A percentile compares a stretch with the other conserved stretches of the same genome.
Evolutionary conservation across 2,329 filamentous ascomycete genomes (phyloP).

Genomic region (Dothideomycetidae sp.): DNA sequence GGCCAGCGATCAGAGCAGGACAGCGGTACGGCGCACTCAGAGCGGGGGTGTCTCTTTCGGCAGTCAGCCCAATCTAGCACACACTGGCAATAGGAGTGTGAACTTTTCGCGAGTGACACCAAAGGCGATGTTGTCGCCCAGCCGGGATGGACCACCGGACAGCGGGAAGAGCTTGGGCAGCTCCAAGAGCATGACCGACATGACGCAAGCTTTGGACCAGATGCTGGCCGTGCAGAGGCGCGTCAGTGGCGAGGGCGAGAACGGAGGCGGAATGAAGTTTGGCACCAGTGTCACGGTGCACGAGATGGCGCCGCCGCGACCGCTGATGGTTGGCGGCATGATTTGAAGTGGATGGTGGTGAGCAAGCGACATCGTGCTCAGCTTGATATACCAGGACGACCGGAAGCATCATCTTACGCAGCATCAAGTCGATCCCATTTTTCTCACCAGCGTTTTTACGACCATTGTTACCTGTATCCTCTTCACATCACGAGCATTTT

Average conservation of each 20-base stretch:
- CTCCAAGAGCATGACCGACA: slow-evolving; percentile 65
- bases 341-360: background rate
- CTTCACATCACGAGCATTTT: no score
- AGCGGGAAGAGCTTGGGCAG: slow-evolving; percentile 36
- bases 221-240: slow-evolving; percentile 52
- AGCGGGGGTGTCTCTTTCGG: slow-evolving; percentile 10
- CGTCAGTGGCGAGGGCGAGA: background rate
- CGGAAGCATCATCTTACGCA: no score
- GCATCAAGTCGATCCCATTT: no score
- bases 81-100: slow-evolving; percentile 5
- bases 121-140: slow-evolving; percentile 11
- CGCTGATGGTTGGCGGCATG: background rate
- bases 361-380: no score
- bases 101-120: slow-evolving; percentile 13
- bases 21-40: slow-evolving; percentile 21
- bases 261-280: background rate
- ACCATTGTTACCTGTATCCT: no score
- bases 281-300: background rate
- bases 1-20: slow-evolving; percentile 20
- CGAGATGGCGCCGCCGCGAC: background rate
- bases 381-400: no score
- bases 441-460: no score
- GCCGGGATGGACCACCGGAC: slow-evolving; percentile 17
- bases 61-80: slow-evolving; percentile 3
- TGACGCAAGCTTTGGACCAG: slow-evolving; percentile 85